phyloP scores from a whole-genome alignment of 768 basidiomycete species.

The Pulveroboletus sp. region DNA sequence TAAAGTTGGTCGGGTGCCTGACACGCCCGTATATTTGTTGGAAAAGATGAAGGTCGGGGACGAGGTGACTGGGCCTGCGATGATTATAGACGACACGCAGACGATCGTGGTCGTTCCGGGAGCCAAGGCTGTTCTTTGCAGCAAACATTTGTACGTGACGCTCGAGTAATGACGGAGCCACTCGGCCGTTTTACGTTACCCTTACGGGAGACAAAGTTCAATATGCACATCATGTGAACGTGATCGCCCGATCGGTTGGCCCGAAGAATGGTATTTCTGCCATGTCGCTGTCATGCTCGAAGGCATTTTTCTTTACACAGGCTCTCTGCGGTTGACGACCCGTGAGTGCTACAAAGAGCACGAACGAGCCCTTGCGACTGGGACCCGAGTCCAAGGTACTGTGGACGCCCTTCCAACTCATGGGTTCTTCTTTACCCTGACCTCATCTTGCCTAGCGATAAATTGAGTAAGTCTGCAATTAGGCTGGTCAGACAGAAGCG shows the following conservation, averaged over 20 bases:
- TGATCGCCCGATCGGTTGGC: neutral
- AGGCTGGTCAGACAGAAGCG: neutral
- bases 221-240: neutral
- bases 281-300: neutral
- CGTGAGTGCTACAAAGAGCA: no score
- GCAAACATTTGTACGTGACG: constrained; percentile 61
- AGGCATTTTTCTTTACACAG: no score
- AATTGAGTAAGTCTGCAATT: constrained; percentile 11
- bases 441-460: constrained; percentile 16
- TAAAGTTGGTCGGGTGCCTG: constrained; percentile 63
- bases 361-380: no score
- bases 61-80: constrained; percentile 75
- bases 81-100: constrained; percentile 95
- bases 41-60: constrained; percentile 66
- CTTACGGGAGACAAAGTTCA: neutral
- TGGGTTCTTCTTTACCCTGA: constrained; percentile 8
- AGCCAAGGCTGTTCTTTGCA: constrained; percentile 61
- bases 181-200: no score
- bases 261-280: no score
- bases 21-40: constrained; percentile 79
- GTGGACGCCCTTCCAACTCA: constrained; percentile 4
- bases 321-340: no score
- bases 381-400: constrained; percentile 11
- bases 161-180: constrained; percentile 30
- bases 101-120: constrained; percentile 86